Evolutionary conservation across 2,329 filamentous ascomycete genomes (phyloP).

Genomic region (Trichoderma atroviride): DNA sequence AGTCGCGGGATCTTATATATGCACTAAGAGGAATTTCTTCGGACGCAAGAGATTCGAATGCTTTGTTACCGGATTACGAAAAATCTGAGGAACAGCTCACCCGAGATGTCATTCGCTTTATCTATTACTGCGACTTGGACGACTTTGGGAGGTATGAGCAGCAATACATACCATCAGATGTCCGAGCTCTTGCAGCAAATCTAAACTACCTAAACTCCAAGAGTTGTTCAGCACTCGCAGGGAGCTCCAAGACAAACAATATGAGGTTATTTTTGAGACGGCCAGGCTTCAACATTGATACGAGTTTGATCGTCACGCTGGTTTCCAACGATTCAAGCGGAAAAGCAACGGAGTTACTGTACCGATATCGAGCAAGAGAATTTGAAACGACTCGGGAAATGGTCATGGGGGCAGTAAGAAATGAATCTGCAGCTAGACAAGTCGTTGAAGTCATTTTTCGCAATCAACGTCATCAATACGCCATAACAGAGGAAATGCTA

Average conservation of each 20-base stretch:
- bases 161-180: neutral
- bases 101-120: neutral
- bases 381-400: neutral
- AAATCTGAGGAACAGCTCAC: neutral
- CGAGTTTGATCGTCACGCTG: neutral
- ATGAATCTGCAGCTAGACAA: neutral
- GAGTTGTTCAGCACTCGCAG: neutral
- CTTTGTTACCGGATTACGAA: neutral
- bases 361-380: neutral
- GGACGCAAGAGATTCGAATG: neutral
- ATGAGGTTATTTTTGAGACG: neutral
- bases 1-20: constrained; percentile 1
- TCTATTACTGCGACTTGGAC: neutral
- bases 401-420: neutral
- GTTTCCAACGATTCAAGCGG: neutral
- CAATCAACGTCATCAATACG: neutral
- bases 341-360: neutral
- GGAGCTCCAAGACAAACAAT: neutral
- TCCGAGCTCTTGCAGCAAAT: neutral
- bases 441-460: neutral
- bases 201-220: neutral
- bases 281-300: neutral
- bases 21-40: neutral
- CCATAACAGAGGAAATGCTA: neutral
- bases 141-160: neutral